These are phyloP conservation scores for Chamaecrista fasciculata DNA, from an alignment of 306 rosid species.

Conservation along the genomic window DNA sequence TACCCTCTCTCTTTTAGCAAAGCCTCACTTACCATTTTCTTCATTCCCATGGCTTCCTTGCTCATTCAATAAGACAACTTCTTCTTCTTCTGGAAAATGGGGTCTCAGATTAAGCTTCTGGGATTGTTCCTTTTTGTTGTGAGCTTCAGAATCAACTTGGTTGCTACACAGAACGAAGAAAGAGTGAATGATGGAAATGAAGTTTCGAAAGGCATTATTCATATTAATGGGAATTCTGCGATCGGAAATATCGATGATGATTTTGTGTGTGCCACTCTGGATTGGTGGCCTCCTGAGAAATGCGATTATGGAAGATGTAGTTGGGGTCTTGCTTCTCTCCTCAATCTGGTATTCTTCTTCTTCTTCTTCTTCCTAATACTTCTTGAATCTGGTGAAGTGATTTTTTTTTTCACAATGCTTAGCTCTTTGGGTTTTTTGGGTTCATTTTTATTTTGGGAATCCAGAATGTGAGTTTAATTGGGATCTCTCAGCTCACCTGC, in stretches of 20 bases:
- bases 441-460: not conserved
- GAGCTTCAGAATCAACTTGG: conserved; percentile 35
- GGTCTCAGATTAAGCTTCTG: conserved; percentile 45
- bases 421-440: not conserved
- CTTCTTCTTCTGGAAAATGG: conserved; percentile 52
- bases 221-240: conserved; percentile 48
- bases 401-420: conserved; percentile 10
- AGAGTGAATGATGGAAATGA: conserved; percentile 33
- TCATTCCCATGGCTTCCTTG: conserved; percentile 12
- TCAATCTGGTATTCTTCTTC: conserved; percentile 69
- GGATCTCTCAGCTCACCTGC: conserved; percentile 18
- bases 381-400: conserved; percentile 18
- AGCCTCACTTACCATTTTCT: not conserved
- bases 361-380: not conserved
- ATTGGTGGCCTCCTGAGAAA: conserved; percentile 99
- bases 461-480: conserved; percentile 6
- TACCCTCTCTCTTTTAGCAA: not conserved
- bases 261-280: conserved; percentile 87
- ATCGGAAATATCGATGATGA: conserved; percentile 75
- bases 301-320: conserved; percentile 88
- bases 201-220: conserved; percentile 46
- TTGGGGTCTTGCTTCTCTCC: conserved; percentile 85
- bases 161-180: conserved; percentile 26
- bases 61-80: conserved; percentile 21
- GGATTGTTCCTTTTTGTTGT: conserved; percentile 48